Conservation (phyloP, 208 protist species). For the Trypanosoma platydactyli region DNA sequence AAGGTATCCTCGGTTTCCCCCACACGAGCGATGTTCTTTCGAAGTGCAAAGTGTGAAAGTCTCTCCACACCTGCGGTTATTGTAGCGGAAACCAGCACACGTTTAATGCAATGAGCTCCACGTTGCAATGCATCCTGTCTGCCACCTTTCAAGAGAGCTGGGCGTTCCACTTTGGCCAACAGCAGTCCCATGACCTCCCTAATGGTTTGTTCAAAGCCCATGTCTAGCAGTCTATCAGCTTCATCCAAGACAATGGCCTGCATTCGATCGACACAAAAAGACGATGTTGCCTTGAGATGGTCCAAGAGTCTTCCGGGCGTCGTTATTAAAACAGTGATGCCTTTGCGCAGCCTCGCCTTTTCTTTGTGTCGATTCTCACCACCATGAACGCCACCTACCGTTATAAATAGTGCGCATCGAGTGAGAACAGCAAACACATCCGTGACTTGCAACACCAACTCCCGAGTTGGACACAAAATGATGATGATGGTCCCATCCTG, state of each 20-base stretch:
- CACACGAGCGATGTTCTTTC: conserved; percentile 36
- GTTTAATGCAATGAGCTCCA: conserved; percentile 21
- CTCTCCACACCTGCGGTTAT: conserved; percentile 75
- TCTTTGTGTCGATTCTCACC: conserved; percentile 82
- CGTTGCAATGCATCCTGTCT: neutral
- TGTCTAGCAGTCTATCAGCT: conserved; percentile 96
- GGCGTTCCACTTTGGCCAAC: conserved; percentile 31
- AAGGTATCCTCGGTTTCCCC: conserved; percentile 41
- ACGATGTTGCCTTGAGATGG: conserved; percentile 57
- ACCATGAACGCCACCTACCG: conserved; percentile 38
- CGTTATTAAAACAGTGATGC: conserved; percentile 75
- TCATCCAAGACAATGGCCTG: conserved; percentile 95
- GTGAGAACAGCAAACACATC: conserved; percentile 55
- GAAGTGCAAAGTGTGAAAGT: conserved; percentile 86
- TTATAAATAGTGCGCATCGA: conserved; percentile 35
- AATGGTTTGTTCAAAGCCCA: conserved; percentile 98
- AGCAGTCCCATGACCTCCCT: conserved; percentile 95
- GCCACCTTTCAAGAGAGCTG: neutral
- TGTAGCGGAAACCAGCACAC: conserved; percentile 71
- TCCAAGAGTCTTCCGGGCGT: conserved; percentile 62
- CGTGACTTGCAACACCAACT: conserved; percentile 88
- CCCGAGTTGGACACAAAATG: conserved; percentile 84
- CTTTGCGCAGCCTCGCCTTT: conserved; percentile 84
- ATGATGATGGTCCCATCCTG: conserved; percentile 76
- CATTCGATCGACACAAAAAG: conserved; percentile 57